Percentiles rank a stretch among this genome's conserved stretches.
Conservation (phyloP, 306 rosid genomes). For the Phaseolus lunatus region DNA sequence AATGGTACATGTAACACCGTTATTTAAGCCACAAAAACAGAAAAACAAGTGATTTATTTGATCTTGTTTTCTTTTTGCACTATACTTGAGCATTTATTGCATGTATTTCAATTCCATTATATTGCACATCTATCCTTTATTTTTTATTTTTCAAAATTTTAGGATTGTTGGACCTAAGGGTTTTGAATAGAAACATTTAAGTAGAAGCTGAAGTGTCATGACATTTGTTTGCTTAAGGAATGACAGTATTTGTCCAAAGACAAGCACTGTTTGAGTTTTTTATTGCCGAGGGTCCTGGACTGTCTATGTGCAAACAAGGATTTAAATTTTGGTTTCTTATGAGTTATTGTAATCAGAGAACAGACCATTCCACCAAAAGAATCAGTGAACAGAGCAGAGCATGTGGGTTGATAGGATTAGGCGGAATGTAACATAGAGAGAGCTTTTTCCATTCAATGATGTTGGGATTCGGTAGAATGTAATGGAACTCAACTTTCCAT, state of each 20-base stretch:
- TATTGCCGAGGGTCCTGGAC: background rate
- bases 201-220: background rate
- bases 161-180: background rate
- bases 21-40: background rate
- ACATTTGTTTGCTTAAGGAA: background rate
- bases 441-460: background rate
- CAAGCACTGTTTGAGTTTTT: background rate
- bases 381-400: background rate
- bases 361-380: background rate
- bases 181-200: background rate
- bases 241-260: constrained; percentile 7
- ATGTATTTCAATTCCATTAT: background rate
- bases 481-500: background rate
- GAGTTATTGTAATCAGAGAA: background rate
- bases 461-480: background rate
- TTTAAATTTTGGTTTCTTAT: background rate
- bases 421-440: background rate
- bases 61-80: constrained; percentile 7
- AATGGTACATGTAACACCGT: background rate
- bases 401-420: constrained; percentile 17
- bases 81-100: constrained; percentile 1
- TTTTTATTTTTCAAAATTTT: background rate
- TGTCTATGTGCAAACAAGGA: constrained; percentile 19
- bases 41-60: background rate
- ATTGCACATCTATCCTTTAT: background rate